Base-by-base conservation (phyloP, 495 filamentous ascomycete species). In the Neurospora tetrasperma region DNA sequence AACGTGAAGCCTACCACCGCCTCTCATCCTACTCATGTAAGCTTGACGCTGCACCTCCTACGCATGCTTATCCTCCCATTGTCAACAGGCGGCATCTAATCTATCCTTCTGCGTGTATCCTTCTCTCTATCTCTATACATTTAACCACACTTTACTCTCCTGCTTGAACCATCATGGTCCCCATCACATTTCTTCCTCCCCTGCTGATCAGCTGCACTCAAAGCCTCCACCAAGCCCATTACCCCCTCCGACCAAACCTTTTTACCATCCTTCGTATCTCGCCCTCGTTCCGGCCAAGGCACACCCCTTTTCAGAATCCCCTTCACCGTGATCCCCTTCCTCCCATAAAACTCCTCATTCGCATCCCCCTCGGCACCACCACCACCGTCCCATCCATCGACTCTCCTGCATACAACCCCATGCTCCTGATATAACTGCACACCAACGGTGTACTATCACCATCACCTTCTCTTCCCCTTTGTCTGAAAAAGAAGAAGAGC, bases 351-450 rank as follows among this genome's bases (percentile, higher is more conserved):
- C 1, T 86, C 84, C 70, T 90, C 91, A 79, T 94, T 94, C 76
- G 93, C 91, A 74, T 93, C 92, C 86, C 89, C 12, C 92, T 84
- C 77, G 93, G 91, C 54, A 93, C 87, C 69, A 94, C 87, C 69
- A 94, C 84, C 27, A 94, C 85, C 0, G 91, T 94, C 0, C 91
- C 92, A 75, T 94, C 92, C 41, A 93, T 83, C 72, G 92, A 90
- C 23, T 93, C 86, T 18, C 91, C 91, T 11, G 90, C 90, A 76
- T 94, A 94, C 40, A 94, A 83, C 0, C 92, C 92, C 14, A 92
- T 86, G 76, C 86, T 90, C 82, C 93, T 93, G 83, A 94, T 88
- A 75, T 94, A 95, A 35, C 89, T 92, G 84, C 89, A 94, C 35
- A 94, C 86, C 54, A 66, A 27, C 0, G 92, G 91, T 72, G 79